Percentiles rank a stretch among this genome's conserved stretches.
These are phyloP conservation scores for Myotisia sp. DNA, from an alignment of 2,329 filamentous ascomycete genomes.

Conservation along the genomic window DNA sequence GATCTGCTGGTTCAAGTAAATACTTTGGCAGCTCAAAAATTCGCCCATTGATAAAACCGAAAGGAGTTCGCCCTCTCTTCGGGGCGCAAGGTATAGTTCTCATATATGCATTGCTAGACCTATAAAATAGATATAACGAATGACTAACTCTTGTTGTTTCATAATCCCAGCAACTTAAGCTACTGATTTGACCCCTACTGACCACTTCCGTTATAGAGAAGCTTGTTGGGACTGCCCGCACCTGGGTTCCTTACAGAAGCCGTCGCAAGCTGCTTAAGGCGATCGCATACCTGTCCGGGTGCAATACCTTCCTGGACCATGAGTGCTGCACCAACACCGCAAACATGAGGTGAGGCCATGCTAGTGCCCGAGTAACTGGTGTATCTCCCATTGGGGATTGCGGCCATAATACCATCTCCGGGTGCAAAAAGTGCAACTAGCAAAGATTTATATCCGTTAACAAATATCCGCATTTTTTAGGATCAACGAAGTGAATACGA, in stretches of 20 bases:
- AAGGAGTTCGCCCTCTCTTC: no score
- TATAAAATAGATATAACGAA: no score
- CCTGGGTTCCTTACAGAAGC: constrained; percentile 14
- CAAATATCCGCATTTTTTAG: not conserved
- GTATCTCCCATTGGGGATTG: constrained; percentile 35
- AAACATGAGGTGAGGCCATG: constrained; percentile 32
- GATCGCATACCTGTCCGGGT: constrained; percentile 30
- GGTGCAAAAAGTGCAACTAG: constrained; percentile 44
- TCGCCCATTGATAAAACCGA: no score
- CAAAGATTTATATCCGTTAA: not conserved
- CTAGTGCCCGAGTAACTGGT: constrained; percentile 29
- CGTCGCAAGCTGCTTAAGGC: constrained; percentile 41
- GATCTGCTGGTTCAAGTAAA: no score
- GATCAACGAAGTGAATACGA: no score
- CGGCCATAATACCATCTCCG: constrained; percentile 37
- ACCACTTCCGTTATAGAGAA: constrained; percentile 18
- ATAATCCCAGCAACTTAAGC: no score
- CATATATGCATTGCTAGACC: no score
- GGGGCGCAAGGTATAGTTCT: no score
- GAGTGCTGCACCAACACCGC: constrained; percentile 41
- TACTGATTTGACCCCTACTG: no score
- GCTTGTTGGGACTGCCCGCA: constrained; percentile 16
- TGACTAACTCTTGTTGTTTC: no score
- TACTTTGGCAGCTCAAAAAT: no score
- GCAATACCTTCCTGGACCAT: constrained; percentile 30